Conservation (phyloP, 2,329 filamentous ascomycete species). For the Ploettnerulaceae sp. region DNA sequence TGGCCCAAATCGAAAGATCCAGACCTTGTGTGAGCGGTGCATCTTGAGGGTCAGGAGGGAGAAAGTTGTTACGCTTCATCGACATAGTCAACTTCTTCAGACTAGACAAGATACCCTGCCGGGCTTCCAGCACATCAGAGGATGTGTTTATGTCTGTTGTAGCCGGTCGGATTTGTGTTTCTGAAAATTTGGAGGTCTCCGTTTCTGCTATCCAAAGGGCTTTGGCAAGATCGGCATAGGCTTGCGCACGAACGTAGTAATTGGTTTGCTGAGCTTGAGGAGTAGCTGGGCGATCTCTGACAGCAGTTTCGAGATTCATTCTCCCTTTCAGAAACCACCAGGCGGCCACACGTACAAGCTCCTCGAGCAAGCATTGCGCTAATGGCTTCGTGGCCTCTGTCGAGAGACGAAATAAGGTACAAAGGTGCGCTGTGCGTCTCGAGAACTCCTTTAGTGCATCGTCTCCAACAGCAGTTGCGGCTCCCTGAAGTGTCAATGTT, state of each 20-base stretch:
- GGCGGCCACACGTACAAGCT: slow-evolving; percentile 66
- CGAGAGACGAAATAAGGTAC: slow-evolving; percentile 70
- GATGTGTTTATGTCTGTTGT: slow-evolving; percentile 20
- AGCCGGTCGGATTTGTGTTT: slow-evolving; percentile 14
- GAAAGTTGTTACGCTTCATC: slow-evolving; percentile 77
- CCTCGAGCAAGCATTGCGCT: slow-evolving; percentile 54
- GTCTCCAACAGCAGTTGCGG: slow-evolving; percentile 38
- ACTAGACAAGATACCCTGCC: slow-evolving; percentile 55
- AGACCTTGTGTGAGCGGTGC: slow-evolving; percentile 69
- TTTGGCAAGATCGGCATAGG: slow-evolving; percentile 82
- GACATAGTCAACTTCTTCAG: slow-evolving; percentile 72
- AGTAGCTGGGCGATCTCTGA: slow-evolving; percentile 57
- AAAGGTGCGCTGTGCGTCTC: slow-evolving; percentile 65
- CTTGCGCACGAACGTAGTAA: slow-evolving; percentile 61
- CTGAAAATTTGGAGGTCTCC: slow-evolving; percentile 36
- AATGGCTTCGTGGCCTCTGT: slow-evolving; percentile 68
- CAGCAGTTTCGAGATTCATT: slow-evolving; percentile 65
- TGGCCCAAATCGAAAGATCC: slow-evolving; percentile 76
- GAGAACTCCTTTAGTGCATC: slow-evolving; percentile 68
- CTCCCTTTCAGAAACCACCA: slow-evolving; percentile 92
- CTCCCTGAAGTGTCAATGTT: slow-evolving; percentile 25
- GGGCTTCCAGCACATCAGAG: slow-evolving; percentile 43
- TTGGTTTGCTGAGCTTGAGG: slow-evolving; percentile 50
- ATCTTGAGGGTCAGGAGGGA: slow-evolving; percentile 61
- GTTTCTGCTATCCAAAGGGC: slow-evolving; percentile 71